Conservation (phyloP, 2,329 filamentous ascomycete genomes). For the Teratosphaeria pseudoeucalypti region DNA sequence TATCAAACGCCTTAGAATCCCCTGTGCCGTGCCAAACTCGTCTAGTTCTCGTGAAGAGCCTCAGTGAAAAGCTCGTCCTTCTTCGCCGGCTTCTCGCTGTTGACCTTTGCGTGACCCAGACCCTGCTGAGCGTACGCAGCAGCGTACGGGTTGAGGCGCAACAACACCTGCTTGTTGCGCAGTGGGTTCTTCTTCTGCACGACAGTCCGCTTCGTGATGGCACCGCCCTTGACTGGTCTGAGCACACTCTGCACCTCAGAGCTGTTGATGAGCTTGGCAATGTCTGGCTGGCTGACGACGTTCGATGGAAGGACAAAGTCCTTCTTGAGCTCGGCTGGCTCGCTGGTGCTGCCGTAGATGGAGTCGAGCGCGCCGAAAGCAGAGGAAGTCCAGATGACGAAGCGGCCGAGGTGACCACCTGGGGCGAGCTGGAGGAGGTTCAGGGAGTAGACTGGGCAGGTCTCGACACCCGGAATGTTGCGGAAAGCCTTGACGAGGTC, state of each 20-base stretch:
- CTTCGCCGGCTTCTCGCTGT: slow-evolving; percentile 50
- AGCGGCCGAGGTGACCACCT: slow-evolving; percentile 96
- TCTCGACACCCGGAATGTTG: slow-evolving; percentile 98
- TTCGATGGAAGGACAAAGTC: slow-evolving; percentile 95
- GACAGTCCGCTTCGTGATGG: slow-evolving; percentile 75
- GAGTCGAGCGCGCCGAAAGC: slow-evolving; percentile 94
- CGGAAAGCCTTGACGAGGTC: slow-evolving; percentile 90
- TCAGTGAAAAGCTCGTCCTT: slow-evolving; percentile 43
- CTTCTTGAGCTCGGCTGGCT: slow-evolving; percentile 88
- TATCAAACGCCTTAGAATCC: not conserved
- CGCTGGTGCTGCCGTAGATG: slow-evolving; percentile 90
- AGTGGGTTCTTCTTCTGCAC: slow-evolving; percentile 99
- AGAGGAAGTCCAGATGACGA: slow-evolving; percentile 96
- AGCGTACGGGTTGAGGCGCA: slow-evolving; percentile 98
- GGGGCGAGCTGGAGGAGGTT: slow-evolving; percentile 99
- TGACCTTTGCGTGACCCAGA: slow-evolving; percentile 60
- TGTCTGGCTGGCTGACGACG: slow-evolving; percentile 86
- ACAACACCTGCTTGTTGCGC: slow-evolving; percentile 95
- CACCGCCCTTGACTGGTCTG: slow-evolving; percentile 78
- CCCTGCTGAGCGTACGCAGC: slow-evolving; percentile 79
- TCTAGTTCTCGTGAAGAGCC: slow-evolving; percentile 40
- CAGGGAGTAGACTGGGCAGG: slow-evolving; percentile 80
- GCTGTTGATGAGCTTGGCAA: slow-evolving; percentile 97
- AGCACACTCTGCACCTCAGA: slow-evolving; percentile 96
- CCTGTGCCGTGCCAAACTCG: not conserved